Evolutionary conservation across 2,329 filamentous ascomycete species (phyloP).

Genomic region (Metarhizium rileyi): DNA sequence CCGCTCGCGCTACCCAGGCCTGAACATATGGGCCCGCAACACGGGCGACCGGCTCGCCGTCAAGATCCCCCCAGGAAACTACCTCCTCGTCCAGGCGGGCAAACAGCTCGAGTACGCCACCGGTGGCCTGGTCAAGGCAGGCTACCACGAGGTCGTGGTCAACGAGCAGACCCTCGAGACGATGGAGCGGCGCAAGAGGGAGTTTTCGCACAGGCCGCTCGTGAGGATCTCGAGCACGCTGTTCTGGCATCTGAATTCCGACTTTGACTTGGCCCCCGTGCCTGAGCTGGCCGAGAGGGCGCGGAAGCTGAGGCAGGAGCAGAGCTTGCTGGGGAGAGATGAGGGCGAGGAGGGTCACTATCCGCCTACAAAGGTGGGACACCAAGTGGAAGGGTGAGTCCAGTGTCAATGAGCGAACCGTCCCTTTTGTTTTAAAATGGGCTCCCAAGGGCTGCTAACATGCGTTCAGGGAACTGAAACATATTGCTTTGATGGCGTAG

Average conservation of each 20-base stretch:
- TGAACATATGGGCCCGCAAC: constrained; percentile 56
- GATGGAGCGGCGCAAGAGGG: constrained; percentile 30
- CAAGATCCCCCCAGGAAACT: constrained; percentile 46
- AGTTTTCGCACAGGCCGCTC: constrained; percentile 38
- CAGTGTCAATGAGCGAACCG: not conserved
- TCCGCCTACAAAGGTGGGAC: constrained; percentile 45
- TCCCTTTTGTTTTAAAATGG: too few relatives aligned
- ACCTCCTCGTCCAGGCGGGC: constrained; percentile 51
- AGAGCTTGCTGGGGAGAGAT: constrained; percentile 39
- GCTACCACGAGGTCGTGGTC: constrained; percentile 52
- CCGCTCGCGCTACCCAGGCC: constrained; percentile 50
- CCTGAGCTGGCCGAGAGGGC: constrained; percentile 37
- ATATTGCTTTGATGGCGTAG: constrained; percentile 42
- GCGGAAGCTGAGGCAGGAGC: constrained; percentile 32
- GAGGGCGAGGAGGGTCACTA: constrained; percentile 43
- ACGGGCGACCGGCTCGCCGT: constrained; percentile 49
- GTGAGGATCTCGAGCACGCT: constrained; percentile 50
- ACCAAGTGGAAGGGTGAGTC: constrained; percentile 46
- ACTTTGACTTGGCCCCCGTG: constrained; percentile 44
- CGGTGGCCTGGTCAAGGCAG: constrained; percentile 50
- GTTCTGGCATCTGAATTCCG: constrained; percentile 51
- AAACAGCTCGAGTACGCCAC: constrained; percentile 55
- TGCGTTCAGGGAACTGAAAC: constrained; percentile 35
- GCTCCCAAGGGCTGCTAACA: not conserved
- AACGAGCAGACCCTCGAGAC: constrained; percentile 41